Evolutionary conservation across 2,329 filamentous ascomycete species (phyloP).

Genomic region (Nemania serpens): DNA sequence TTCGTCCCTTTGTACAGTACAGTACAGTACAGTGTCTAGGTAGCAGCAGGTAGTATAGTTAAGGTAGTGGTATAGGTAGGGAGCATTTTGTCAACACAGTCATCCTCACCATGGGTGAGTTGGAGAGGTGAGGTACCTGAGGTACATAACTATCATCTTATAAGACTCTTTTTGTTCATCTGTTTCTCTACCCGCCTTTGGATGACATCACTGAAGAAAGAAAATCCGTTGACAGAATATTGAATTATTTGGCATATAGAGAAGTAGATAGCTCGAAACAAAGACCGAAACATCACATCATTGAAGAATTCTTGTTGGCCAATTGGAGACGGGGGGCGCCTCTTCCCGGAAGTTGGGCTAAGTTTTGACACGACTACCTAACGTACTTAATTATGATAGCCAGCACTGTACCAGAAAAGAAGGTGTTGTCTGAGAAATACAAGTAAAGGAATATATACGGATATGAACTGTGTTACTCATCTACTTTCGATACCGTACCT

Average conservation of each 20-base stretch:
- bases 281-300: conserved; percentile 3
- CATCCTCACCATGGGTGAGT: too few relatives aligned
- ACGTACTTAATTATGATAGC: background rate
- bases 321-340: conserved; percentile 13
- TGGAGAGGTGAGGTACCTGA: too few relatives aligned
- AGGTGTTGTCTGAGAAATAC: background rate
- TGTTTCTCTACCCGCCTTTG: background rate
- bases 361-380: conserved; percentile 6
- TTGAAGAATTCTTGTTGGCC: conserved; percentile 16
- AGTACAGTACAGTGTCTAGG: too few relatives aligned
- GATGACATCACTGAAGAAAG: background rate
- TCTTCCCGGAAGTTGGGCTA: conserved; percentile 2
- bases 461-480: background rate
- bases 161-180: background rate
- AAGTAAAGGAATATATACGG: background rate
- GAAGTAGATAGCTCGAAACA: background rate
- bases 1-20: background rate
- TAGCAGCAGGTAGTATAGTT: too few relatives aligned
- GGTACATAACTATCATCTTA: too few relatives aligned
- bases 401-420: background rate
- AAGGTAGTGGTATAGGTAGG: too few relatives aligned
- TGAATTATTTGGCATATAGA: background rate
- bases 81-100: too few relatives aligned
- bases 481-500: too few relatives aligned
- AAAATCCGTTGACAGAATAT: background rate